phyloP scores from a whole-genome alignment of 257 asterid species.

The Solanum phureja region DNA sequence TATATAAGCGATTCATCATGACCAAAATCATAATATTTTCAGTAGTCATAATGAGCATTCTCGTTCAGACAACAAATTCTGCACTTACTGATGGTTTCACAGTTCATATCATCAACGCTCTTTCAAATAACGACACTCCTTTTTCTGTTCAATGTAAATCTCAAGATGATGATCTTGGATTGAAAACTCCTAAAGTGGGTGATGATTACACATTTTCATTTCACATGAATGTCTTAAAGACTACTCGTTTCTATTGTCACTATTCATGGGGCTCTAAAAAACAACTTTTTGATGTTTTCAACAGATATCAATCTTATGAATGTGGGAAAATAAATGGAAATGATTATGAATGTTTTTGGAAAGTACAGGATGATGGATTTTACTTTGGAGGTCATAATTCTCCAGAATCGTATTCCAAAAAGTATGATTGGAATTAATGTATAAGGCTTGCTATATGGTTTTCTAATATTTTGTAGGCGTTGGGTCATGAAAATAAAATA shows the following conservation, averaged over 20 bases:
- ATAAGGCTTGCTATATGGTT: neutral
- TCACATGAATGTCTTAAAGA: neutral
- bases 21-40: neutral
- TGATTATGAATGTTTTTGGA: neutral
- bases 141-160: neutral
- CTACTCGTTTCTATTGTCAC: neutral
- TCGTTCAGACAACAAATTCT: neutral
- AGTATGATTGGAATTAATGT: neutral
- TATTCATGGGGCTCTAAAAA: neutral
- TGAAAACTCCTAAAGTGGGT: neutral
- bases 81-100: neutral
- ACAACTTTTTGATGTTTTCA: neutral
- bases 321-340: neutral
- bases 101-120: neutral
- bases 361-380: neutral
- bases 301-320: neutral
- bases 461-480: neutral
- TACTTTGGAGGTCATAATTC: neutral
- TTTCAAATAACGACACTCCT: neutral
- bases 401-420: neutral
- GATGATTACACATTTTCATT: neutral
- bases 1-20: neutral
- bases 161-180: neutral
- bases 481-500: neutral
- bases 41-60: neutral